These are phyloP conservation scores for Cucurbitaria berberidis DNA, from an alignment of 2,329 filamentous ascomycete genomes.

Conservation along the genomic window DNA sequence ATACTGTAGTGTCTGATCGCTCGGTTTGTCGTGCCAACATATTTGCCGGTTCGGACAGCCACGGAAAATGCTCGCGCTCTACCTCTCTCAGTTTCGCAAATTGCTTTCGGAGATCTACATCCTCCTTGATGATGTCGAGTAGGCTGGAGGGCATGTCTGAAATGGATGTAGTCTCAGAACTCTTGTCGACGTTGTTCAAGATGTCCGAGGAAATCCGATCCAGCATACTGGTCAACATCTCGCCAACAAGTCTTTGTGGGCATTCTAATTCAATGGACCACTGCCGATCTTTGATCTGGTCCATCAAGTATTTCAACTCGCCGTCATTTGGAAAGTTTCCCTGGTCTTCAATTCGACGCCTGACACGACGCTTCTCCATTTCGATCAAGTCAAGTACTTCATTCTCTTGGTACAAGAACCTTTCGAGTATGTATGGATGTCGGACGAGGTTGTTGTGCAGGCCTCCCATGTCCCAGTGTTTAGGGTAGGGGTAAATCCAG, in stretches of 20 bases:
- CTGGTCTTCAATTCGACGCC: too few relatives aligned
- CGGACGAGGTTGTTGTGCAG: not conserved
- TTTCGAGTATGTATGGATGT: not conserved
- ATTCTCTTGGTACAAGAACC: not conserved
- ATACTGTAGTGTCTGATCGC: too few relatives aligned
- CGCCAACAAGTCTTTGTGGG: not conserved
- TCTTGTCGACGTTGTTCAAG: not conserved
- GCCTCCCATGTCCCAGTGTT: not conserved
- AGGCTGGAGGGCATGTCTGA: not conserved
- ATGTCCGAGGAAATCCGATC: not conserved
- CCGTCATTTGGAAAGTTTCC: too few relatives aligned
- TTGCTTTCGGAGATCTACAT: not conserved
- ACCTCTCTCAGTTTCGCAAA: not conserved
- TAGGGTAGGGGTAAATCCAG: too few relatives aligned
- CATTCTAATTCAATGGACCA: not conserved
- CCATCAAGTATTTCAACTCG: not conserved
- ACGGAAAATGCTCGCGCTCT: not conserved
- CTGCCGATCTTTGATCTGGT: not conserved
- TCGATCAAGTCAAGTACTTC: not conserved
- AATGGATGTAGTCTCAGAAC: not conserved
- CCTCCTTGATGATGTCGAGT: not conserved
- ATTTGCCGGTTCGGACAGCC: not conserved
- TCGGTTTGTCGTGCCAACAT: too few relatives aligned
- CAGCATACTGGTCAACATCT: not conserved
- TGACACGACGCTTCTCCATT: too few relatives aligned